phyloP scores from a whole-genome alignment of 257 asterid species.

The Nicotiana otophora region DNA sequence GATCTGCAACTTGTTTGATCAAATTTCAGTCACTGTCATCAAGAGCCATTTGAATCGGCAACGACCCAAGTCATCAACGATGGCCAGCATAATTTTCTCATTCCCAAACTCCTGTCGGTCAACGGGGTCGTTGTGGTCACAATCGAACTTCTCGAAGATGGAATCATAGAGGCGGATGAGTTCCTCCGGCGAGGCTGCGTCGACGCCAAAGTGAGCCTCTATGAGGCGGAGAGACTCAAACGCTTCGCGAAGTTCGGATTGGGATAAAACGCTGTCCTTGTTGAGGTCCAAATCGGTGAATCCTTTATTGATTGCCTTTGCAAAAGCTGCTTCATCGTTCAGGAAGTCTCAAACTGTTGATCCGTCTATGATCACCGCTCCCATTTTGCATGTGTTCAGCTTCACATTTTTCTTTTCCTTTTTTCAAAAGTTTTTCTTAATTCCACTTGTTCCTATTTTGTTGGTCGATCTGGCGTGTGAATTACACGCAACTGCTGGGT shows the following conservation, averaged over 20 bases:
- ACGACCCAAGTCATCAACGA: slow-evolving; percentile 77
- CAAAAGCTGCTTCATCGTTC: slow-evolving; percentile 49
- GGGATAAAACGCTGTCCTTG: slow-evolving; percentile 78
- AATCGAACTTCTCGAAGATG: slow-evolving; percentile 59
- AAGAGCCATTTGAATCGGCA: slow-evolving; percentile 85
- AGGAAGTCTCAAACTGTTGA: slow-evolving; percentile 60
- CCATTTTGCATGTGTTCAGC: slow-evolving; percentile 28
- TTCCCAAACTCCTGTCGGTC: slow-evolving; percentile 55
- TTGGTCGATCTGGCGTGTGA: too few relatives aligned
- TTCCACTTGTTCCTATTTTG: too few relatives aligned
- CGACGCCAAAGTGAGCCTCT: slow-evolving; percentile 77
- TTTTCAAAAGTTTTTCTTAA: too few relatives aligned
- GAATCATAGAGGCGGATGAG: slow-evolving; percentile 68
- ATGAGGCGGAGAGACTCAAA: slow-evolving; percentile 70
- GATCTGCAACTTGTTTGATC: slow-evolving; percentile 80
- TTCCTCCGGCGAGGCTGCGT: slow-evolving; percentile 73
- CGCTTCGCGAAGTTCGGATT: slow-evolving; percentile 74
- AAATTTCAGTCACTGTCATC: slow-evolving; percentile 59
- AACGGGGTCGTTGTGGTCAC: slow-evolving; percentile 54
- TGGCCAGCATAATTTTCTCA: slow-evolving; percentile 69
- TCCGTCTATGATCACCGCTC: slow-evolving; percentile 75
- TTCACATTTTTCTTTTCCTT: too few relatives aligned
- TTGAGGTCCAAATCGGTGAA: slow-evolving; percentile 59
- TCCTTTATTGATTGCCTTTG: slow-evolving; percentile 46
- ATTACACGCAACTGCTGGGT: too few relatives aligned